Evolutionary conservation across 345 rosid species (phyloP).

Genomic region (Dimocarpus longan): DNA sequence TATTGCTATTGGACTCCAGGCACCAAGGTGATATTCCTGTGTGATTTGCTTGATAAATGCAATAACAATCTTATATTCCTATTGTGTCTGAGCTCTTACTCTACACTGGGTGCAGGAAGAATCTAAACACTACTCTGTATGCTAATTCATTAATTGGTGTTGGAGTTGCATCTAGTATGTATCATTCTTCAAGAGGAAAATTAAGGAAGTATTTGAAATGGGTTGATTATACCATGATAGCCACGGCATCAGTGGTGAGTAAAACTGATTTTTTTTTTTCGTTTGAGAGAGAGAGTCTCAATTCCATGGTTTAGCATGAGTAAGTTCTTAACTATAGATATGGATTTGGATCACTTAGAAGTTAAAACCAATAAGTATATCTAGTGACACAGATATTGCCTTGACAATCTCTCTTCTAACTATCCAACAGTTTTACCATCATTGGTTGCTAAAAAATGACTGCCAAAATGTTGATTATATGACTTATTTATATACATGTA

Average conservation of each 20-base stretch:
- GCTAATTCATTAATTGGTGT: constrained; percentile 97
- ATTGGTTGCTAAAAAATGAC: neutral
- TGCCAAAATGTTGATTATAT: neutral
- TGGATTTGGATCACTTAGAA: neutral
- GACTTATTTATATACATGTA: too few relatives aligned
- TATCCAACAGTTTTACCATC: neutral
- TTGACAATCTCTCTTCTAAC: neutral
- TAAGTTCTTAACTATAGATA: neutral
- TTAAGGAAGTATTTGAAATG: constrained; percentile 80
- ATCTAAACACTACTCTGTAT: constrained; percentile 65
- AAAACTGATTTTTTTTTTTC: neutral
- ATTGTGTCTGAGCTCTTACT: constrained; percentile 10
- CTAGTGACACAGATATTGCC: neutral
- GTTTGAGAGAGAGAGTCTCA: too few relatives aligned
- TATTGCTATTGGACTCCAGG: constrained; percentile 77
- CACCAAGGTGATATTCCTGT: constrained; percentile 68
- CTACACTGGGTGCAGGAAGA: constrained; percentile 52
- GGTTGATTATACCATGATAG: constrained; percentile 94
- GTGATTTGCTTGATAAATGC: neutral
- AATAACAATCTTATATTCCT: neutral
- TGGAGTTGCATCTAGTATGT: constrained; percentile 82
- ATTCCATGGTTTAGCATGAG: neutral
- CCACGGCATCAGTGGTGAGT: constrained; percentile 79
- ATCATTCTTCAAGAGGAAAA: constrained; percentile 87
- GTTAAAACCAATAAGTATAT: neutral